Evolutionary conservation across 2,329 filamentous ascomycete species (phyloP), one percentile per base, ranked within the genome.

Genomic region (Aureobasidium musti): DNA sequence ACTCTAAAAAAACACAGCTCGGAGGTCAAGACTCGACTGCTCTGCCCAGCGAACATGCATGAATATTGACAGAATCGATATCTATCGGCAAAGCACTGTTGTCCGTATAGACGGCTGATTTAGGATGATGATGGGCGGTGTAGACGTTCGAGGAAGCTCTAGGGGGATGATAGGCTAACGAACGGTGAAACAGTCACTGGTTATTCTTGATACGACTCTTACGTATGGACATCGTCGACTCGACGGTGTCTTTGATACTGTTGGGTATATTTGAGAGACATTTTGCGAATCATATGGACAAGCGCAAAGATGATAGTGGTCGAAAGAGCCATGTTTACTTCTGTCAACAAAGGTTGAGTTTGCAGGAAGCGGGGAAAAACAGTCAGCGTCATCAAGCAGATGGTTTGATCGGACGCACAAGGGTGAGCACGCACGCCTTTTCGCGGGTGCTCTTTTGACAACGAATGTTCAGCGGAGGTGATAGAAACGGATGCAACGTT

Each of bases 321-420:
- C 10, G n/a, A 37, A 47, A 30, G 13, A 37, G 45, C 41, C 43
- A 17, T 63, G 59, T 63, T 63, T 63, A 63, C 59, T 52, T 63
- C 41, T 63, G 59, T 63, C 59, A 63, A 63, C 59, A 61, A 61
- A 61, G 41, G 43, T 37, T 61, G 41, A 37, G 41, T 60, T 59
- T 49, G 43, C 52, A 14, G 33, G 59, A 63, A 63, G 59, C 59
- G 59, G 59, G 59, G 59, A 52, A 52, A 30, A 52, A 63, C 59
- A 63, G 57, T 63, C 33, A 52, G 45, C 59, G 59, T 63, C 59
- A 63, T 61, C 57, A 49, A 59, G 37, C 54, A 57, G 54, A 41
- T 59, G 39, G 54, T 11, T 59, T 45, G 54, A 59, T 45, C 43
- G 57, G 57, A 21, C 28, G 45, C 43, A 61, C 57, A 61, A 49